Base-by-base conservation (phyloP, 2,329 filamentous ascomycete genomes). In the Ascochyta rabiei region DNA sequence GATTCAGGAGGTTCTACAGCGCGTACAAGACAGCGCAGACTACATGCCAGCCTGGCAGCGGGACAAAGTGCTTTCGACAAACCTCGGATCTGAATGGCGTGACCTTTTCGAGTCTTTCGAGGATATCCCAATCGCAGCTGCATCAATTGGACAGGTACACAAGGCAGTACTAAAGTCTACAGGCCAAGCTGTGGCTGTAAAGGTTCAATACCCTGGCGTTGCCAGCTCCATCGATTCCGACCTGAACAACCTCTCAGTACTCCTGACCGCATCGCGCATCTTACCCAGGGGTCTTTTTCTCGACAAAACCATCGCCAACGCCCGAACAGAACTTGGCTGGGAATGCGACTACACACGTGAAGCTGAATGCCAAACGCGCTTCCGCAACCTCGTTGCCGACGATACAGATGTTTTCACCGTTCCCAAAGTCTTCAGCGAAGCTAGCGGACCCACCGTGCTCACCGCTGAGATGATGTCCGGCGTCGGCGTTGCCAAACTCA, bases 11-110 rank as follows among this genome's bases (percentile, higher is more conserved):
- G 91, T 99, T 1, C 80, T 99, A 12, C 92, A 96, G 72, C 87
- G 96, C 6, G 95, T 99, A 0, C 95, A 99, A 73, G 95, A 99
- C 73, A 88, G 91, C 52, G 95, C 95, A 34, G 93, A 99, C 75
- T 99, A 98, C 75, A 99, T 99, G 95, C 95, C 95, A 0, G 84
- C 91, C 2, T 96, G 88, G 73, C 95, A 99, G 75, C 88, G 95
- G 10, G 88, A 99, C 73, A 86, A 88, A 56, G 93, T 99, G 0
- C 82, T 99, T 6, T 75, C 80, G 0, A 81, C 84, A 5, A 96
- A 96, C 67, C 82, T 99, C 0, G 95, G 95, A 0, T 69, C 84
- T 0, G 83, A 93, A 48, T 99, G 95, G 95, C 85, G 91, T 43
- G 85, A 91, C 1, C 77, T 97, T 1, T 99, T 93, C 67, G 82